These are phyloP conservation scores for Mycena kentingensis DNA, from an alignment of 768 basidiomycete genomes.

Conservation along the genomic window DNA sequence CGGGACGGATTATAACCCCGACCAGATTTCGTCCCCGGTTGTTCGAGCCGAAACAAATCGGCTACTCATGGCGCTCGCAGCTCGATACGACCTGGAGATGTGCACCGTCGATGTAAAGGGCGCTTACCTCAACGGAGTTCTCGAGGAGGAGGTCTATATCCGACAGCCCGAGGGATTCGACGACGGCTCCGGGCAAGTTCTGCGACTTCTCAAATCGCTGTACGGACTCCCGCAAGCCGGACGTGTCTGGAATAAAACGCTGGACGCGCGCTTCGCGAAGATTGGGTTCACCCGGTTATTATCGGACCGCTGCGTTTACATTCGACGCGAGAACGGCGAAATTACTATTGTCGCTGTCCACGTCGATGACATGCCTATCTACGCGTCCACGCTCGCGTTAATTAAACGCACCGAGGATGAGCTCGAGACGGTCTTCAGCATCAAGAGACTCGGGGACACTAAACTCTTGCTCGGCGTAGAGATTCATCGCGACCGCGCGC, in stretches of 20 bases:
- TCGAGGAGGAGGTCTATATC: slow-evolving; percentile 22
- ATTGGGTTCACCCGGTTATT: slow-evolving; percentile 15
- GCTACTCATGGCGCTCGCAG: slow-evolving; percentile 31
- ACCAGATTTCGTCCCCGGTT: slow-evolving; percentile 19
- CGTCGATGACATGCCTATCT: slow-evolving; percentile 30
- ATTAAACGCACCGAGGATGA: slow-evolving; percentile 11
- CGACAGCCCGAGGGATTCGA: slow-evolving; percentile 12
- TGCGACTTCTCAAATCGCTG: slow-evolving; percentile 15
- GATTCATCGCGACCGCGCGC: slow-evolving; percentile 16
- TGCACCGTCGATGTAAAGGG: slow-evolving; percentile 33
- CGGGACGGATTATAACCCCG: slow-evolving; percentile 36
- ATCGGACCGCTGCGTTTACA: slow-evolving; percentile 21
- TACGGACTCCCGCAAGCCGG: slow-evolving; percentile 31
- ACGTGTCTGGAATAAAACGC: slow-evolving; percentile 31
- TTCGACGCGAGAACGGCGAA: slow-evolving; percentile 9
- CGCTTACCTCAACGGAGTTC: slow-evolving; percentile 11
- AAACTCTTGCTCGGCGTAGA: slow-evolving; percentile 27
- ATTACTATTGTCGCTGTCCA: slow-evolving; percentile 17
- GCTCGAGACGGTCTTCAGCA: slow-evolving; percentile 17
- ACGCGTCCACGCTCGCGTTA: slow-evolving; percentile 7
- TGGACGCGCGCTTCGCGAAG: slow-evolving; percentile 14
- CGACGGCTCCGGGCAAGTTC: slow-evolving; percentile 22
- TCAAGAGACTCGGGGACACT: slow-evolving; percentile 22
- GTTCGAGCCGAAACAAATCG: slow-evolving; percentile 19
- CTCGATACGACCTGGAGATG: slow-evolving; percentile 29